Base-by-base conservation (phyloP, 2,329 filamentous ascomycete species). In the Colletotrichum lini region DNA sequence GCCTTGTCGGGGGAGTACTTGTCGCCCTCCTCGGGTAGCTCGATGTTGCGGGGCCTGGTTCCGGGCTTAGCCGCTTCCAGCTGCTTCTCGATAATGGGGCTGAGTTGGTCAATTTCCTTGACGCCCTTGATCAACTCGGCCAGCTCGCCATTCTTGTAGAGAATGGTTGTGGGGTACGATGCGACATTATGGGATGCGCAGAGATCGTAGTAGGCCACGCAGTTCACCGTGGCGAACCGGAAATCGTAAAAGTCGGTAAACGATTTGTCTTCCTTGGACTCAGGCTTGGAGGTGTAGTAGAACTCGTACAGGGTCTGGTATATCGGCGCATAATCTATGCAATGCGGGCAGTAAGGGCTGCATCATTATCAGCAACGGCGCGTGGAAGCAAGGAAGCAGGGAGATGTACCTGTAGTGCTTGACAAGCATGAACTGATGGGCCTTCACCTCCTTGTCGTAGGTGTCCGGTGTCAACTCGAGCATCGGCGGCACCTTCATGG, bases 281-380 rank as follows among this genome's bases (percentile, higher is more conserved):
- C 76, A 18, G 93, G 92, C 77, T 94, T 92, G 47, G 94, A 96
- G 47, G 95, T 98, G 84, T 94, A 85, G 84, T 98, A 99, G 82
- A 92, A 98, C 84, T 99, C 96, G 86, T 98, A 98, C 16, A 96
- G 82, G 6, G 95, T 98, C 82, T 98, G 95, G 86, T 91, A 98
- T 61, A 90, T 92, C 9, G 96, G 96, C 63, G 94, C 94, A 78
- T 94, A 93, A 60, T 88, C 85, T 79, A 88, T 88, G 84, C 95
- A 98, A 81, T 98, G 94, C 57, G 87, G 87, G 81, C 89, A 91
- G 74, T 85, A 89, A 13, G 89, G 89, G 76, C 89, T 90, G 76
- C 74, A 47, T 71, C 49, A 38, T 21, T 4, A 44, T 64, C 50
- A 69, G 69, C 21, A 23, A 56, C 15, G 18, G 40, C 40, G 61